These are phyloP conservation scores for Aegle marmelos DNA, from an alignment of 345 rosid genomes.

Conservation along the genomic window DNA sequence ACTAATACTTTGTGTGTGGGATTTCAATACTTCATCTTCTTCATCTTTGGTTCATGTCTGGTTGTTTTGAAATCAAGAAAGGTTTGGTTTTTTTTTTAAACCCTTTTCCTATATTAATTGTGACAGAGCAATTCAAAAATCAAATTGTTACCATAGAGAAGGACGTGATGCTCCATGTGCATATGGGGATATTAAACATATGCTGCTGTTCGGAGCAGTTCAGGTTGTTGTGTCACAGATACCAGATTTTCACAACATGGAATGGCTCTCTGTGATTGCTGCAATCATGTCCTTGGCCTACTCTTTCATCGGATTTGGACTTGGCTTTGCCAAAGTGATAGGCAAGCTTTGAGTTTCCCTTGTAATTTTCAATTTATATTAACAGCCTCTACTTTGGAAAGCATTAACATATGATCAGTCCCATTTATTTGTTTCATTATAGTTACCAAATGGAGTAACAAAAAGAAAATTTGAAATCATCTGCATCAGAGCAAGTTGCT, in stretches of 20 bases:
- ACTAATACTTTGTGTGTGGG: not conserved
- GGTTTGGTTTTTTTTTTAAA: not conserved
- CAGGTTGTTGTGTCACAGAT: conserved; percentile 41
- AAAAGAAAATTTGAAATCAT: not conserved
- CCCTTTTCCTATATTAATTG: not conserved
- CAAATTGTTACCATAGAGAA: conserved; percentile 52
- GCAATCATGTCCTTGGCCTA: conserved; percentile 48
- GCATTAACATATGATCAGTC: not conserved
- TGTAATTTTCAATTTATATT: not conserved
- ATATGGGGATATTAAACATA: conserved; percentile 21
- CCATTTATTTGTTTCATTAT: not conserved
- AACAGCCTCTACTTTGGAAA: not conserved
- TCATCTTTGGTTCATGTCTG: not conserved
- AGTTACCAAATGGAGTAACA: not conserved
- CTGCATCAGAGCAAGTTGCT: not conserved
- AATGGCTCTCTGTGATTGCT: conserved; percentile 44
- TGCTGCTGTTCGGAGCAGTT: conserved; percentile 40
- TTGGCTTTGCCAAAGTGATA: conserved; percentile 40
- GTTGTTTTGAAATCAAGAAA: not conserved
- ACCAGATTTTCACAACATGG: conserved; percentile 44
- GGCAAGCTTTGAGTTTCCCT: conserved; percentile 19
- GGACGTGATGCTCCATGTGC: conserved; percentile 42
- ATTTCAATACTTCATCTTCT: not conserved
- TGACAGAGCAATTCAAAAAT: conserved; percentile 43
- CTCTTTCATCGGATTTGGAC: conserved; percentile 45